Base-by-base conservation (phyloP, 1,284 basidiomycete species). In the Irpex rosettiformis region DNA sequence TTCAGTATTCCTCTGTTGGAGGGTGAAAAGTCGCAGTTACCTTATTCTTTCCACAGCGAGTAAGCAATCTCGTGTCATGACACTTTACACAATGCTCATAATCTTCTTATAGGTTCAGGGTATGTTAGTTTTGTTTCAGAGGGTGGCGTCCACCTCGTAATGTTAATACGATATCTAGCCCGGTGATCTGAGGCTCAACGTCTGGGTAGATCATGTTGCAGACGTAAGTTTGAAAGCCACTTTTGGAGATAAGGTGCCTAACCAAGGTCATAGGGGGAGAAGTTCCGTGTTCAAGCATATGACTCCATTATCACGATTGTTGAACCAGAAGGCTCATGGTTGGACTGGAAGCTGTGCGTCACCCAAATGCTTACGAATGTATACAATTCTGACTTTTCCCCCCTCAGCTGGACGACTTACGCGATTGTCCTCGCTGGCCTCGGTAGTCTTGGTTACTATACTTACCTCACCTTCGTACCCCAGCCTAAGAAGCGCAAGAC, bases 21-120 rank as follows among this genome's bases (percentile, higher is more conserved):
- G 58, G 84, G 84, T 30, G 74, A 82, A 27, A 89, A 89, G 69
- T 71, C 91, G 58, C 81, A 85, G 61, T 73, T 94, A 53, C 91
- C 92, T 2, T 95, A 87, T 71, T 65, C 76, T 24, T 91, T 95
- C 70, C 77, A 91, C 75, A 92, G 88, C 80, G 92, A 96, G 93
- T 95, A 67, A 75, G 91, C 80, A 8, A 16, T 21, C 33, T 28
- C 53, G 55, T 2, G 56, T 16, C 30, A 2, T 55, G 33, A 28
- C 4, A 55, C 54, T 54, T 27, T 55, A 40, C 49, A 55, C 30
- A 0, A 53, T 47, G 65, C 55, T 68, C 48, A 59, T 64, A 54
- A 62, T n/a, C 33, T 24, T 30, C 58, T n/a, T 29, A 4, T 53
- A 89, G 87, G 69, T 86, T 85, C 73, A 88, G 85, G 81, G 85